A percentile compares a stretch with the other conserved stretches of the same genome.
These are phyloP conservation scores for Cryptococcus neoformans DNA, from an alignment of 1,284 basidiomycete species.

Conservation along the genomic window DNA sequence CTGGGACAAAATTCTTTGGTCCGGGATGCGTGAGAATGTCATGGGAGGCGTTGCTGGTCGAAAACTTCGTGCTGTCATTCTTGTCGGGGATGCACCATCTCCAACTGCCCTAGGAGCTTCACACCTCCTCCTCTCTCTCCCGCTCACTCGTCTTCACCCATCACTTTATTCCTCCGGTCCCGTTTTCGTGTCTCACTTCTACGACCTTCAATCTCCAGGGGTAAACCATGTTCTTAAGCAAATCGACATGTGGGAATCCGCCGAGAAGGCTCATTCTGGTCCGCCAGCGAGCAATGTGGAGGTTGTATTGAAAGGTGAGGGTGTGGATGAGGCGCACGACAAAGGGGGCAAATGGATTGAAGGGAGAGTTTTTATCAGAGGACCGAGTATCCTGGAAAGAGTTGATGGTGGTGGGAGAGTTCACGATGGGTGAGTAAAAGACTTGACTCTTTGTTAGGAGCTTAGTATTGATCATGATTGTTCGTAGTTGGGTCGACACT, in stretches of 20 bases:
- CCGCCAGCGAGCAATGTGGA: conserved; percentile 45
- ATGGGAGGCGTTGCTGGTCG: conserved; percentile 30
- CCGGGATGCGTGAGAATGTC: conserved; percentile 16
- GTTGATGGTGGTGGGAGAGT: conserved; percentile 8
- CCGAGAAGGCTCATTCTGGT: conserved; percentile 31
- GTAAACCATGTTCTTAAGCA: conserved; percentile 17
- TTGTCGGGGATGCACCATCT: conserved; percentile 37
- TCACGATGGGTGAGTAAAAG: conserved; percentile 12
- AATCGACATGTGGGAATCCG: conserved; percentile 7
- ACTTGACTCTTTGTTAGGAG: conserved; percentile 1
- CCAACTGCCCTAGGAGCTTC: conserved; percentile 24
- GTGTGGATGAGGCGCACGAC: conserved; percentile 15
- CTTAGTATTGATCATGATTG: no score
- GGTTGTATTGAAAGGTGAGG: conserved; percentile 32
- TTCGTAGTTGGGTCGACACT: conserved; percentile 26
- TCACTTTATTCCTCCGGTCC: conserved; percentile 35
- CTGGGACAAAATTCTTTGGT: conserved; percentile 35
- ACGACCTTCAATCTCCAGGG: conserved; percentile 38
- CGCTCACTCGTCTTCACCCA: conserved; percentile 31
- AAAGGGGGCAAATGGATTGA: conserved; percentile 11
- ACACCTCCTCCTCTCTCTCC: conserved; percentile 38
- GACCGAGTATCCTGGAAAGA: conserved; percentile 28
- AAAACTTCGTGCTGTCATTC: conserved; percentile 27
- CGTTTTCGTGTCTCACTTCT: conserved; percentile 39
- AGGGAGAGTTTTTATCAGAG: conserved; percentile 31